Conservation (phyloP, 2,329 filamentous ascomycete genomes). For the Neurospora sp. region DNA sequence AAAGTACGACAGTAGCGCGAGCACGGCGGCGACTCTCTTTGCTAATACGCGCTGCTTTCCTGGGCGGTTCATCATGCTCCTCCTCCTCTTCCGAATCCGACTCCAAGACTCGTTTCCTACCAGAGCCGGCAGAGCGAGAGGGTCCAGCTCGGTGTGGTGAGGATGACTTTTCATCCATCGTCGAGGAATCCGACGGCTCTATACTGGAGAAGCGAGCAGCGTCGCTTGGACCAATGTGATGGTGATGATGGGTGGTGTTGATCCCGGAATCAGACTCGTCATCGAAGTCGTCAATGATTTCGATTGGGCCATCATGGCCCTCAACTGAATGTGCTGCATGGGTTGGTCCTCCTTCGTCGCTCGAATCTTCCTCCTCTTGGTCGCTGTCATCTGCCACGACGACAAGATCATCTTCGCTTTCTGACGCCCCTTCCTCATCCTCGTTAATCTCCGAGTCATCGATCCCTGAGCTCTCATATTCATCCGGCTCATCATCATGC, state of each 20-base stretch:
- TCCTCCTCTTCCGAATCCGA: slow-evolving; percentile 10
- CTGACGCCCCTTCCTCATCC: not conserved
- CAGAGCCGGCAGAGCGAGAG: slow-evolving; percentile 4
- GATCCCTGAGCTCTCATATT: slow-evolving; percentile 15
- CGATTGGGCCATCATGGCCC: not conserved
- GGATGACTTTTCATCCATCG: slow-evolving; percentile 1
- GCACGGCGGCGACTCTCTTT: not conserved
- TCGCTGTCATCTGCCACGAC: slow-evolving; percentile 5
- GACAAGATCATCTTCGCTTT: slow-evolving; percentile 5
- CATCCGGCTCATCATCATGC: slow-evolving; percentile 6
- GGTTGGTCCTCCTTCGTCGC: not conserved
- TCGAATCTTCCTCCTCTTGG: not conserved
- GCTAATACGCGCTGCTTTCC: slow-evolving; percentile 2
- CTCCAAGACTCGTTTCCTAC: slow-evolving; percentile 3
- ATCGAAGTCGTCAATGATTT: not conserved
- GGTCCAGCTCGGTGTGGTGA: not conserved
- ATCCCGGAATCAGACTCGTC: not conserved
- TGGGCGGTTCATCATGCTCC: not conserved
- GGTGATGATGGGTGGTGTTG: not conserved
- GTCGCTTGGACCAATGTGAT: not conserved
- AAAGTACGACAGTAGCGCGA: not conserved
- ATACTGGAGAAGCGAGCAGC: slow-evolving; percentile 9
- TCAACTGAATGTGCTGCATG: not conserved
- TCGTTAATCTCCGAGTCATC: slow-evolving; percentile 12
- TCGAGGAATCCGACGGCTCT: slow-evolving; percentile 5